Evolutionary conservation across 2,329 filamentous ascomycete species (phyloP), one percentile per base, ranked within the genome.

Genomic region (Aspergillus sp.): DNA sequence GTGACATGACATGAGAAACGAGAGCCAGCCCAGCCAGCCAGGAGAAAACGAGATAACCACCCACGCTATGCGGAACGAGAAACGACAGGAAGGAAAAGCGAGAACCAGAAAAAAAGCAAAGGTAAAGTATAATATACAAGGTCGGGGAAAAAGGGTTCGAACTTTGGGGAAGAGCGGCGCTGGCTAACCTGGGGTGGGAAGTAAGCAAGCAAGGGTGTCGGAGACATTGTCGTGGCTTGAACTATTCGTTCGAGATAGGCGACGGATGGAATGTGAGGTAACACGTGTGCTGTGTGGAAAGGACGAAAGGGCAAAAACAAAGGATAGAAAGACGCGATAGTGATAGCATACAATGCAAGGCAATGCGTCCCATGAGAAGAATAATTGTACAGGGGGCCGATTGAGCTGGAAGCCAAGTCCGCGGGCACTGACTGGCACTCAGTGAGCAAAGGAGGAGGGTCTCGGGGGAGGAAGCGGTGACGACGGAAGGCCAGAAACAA

Each of bases 31-130:
- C 54, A 54, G 46, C 52, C 51, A 45, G 41, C 54, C 46, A 52
- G 19, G 59, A 45, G 59, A 45, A 62, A 53, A 52, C 31, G 28
- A 57, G 47, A 57, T 49, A 65, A 68, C 64, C 60, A 65, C 67
- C 70, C 71, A 74, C 73, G 71, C 73, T 74, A 75, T 74, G 72
- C 73, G 69, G 66, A 67, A 65, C 34, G 55, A 53, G 46, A 53
- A 67, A 65, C 34, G 55, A 53, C 46, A 53, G 61, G 57, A 55
- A 54, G 53, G 60, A 47, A 54, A 61, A 41, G 34, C 34, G 34
- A 41, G 34, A 13, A 41, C 11, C 11, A 41, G 34, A 52, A 55
- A 48, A 28, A 38, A 47, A 46, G 28, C 52, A 56, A 58, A 45
- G 22, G 28, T 30, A 61, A 57, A 59, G 57, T 54, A 62, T 64